These are phyloP conservation scores for Pisolithus sp. DNA, from an alignment of 768 basidiomycete species.

Conservation along the genomic window DNA sequence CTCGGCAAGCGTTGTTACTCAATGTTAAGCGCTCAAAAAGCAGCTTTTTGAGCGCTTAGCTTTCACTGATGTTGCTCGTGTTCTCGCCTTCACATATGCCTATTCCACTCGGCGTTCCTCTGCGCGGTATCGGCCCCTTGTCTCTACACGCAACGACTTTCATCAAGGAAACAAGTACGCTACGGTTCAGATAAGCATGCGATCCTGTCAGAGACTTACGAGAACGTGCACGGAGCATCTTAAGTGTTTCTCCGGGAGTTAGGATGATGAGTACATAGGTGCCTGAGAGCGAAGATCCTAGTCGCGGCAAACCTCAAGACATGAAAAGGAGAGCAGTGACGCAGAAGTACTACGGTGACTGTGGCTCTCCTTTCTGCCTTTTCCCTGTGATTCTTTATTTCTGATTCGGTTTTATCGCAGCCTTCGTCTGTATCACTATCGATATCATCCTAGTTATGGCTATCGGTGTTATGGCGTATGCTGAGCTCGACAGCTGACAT, in stretches of 20 bases:
- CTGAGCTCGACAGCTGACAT: too few relatives aligned
- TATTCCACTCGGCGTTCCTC: too few relatives aligned
- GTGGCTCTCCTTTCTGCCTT: conserved; percentile 1
- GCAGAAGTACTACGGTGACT: conserved; percentile 4
- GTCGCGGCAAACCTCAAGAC: not conserved
- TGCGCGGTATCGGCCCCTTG: too few relatives aligned
- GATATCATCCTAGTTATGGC: too few relatives aligned
- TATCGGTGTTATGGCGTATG: too few relatives aligned
- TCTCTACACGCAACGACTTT: not conserved
- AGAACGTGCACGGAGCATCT: conserved; percentile 76
- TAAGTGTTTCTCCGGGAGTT: conserved; percentile 75
- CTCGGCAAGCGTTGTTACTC: too few relatives aligned
- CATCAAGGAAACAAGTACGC: too few relatives aligned
- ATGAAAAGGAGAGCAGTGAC: not conserved
- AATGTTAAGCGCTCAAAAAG: too few relatives aligned
- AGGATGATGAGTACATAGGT: conserved; percentile 65
- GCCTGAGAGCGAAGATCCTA: conserved; percentile 38
- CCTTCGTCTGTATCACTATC: conserved; percentile 37
- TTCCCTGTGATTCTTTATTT: not conserved
- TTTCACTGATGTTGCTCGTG: too few relatives aligned
- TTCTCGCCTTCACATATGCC: too few relatives aligned
- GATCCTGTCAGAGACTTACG: conserved; percentile 42
- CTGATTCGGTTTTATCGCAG: conserved; percentile 8
- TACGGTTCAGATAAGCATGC: not conserved
- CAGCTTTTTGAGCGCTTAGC: too few relatives aligned